Evolutionary conservation across 2,329 filamentous ascomycete species (phyloP), one percentile per base, ranked within the genome.

Genomic region (Cercospora zeina): DNA sequence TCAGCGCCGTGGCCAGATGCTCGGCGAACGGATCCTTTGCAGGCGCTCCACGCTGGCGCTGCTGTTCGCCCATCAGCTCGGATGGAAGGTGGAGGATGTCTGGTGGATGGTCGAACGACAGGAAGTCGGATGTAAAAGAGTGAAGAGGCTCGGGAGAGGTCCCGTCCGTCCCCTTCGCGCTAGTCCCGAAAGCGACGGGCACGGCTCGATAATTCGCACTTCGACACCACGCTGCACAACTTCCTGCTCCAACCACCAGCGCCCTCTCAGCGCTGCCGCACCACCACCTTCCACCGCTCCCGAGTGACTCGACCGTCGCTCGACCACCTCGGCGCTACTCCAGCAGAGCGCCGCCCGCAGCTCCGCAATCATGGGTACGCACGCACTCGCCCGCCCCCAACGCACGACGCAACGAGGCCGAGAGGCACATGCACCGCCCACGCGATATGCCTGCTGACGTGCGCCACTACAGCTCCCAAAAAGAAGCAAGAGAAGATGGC

Each of bases 401-500:
- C 24, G 24, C 24, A 27, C 24, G 24, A 27, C 24, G 24, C 49
- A 21, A 54, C 49, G 21, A 30, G 24, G 16, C 34, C 24, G 49
- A 27, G 36, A 36, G 33, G 37, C 33, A 49, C 58, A 34, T 39
- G n/a, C 55, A 33, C 54, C 34, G 24, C n/a, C 42, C 19, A 33
- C 56, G 34, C 50, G 27, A 58, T 4, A 58, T 37, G 61, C n/a
- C 59, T 34, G 65, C 71, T 71, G 63, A 73, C 68, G 56, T 45
- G 54, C 3, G 36, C 14, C 21, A 42, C 16, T 59, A 61, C 56
- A 74, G 72, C 72, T 65, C 93, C 93, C 71, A 90, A 93, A 79
- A 90, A 91, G 83, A 89, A 96, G 81, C 84, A 87, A 79, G 89
- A 96, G 87, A 99, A 96, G 85, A 93, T 99, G 90, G 91, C 90